Evolutionary conservation across 2,329 filamentous ascomycete genomes (phyloP).

Genomic region (Trichoderma harzianum): DNA sequence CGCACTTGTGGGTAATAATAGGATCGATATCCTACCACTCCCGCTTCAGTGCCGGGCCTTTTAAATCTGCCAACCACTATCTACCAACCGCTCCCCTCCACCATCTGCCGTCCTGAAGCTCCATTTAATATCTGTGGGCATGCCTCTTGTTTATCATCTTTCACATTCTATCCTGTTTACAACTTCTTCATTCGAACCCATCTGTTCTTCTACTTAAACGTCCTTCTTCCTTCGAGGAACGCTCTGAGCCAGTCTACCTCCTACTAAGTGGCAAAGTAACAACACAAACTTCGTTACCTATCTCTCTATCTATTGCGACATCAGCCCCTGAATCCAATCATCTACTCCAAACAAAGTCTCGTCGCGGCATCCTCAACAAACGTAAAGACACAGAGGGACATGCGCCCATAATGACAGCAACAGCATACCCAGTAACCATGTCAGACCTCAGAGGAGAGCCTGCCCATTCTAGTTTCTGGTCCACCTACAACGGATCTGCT

Average conservation of each 20-base stretch:
- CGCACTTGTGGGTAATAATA: slow-evolving; percentile 13
- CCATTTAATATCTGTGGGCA: slow-evolving; percentile 38
- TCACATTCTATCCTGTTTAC: slow-evolving; percentile 24
- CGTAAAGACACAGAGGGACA: slow-evolving; percentile 34
- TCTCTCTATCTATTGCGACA: not conserved
- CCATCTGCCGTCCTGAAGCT: slow-evolving; percentile 43
- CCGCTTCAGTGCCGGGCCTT: slow-evolving; percentile 48
- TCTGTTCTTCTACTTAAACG: not conserved
- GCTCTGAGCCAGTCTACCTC: not conserved
- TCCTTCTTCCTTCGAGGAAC: not conserved
- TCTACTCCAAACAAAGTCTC: not conserved
- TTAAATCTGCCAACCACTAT: slow-evolving; percentile 38
- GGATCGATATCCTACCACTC: slow-evolving; percentile 37
- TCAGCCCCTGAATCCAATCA: not conserved
- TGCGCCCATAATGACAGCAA: slow-evolving; percentile 59
- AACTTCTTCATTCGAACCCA: not conserved
- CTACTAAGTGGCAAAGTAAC: not conserved
- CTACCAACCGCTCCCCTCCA: slow-evolving; percentile 42
- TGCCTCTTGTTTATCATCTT: slow-evolving; percentile 38
- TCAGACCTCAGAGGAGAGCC: slow-evolving; percentile 61
- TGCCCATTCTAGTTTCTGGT: slow-evolving; percentile 56
- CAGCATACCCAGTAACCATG: slow-evolving; percentile 59
- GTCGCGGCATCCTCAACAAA: not conserved
- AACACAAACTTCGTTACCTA: not conserved
- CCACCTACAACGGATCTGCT: slow-evolving; percentile 54